Base-by-base conservation (phyloP, 345 rosid genomes). In the Isatis tinctoria region DNA sequence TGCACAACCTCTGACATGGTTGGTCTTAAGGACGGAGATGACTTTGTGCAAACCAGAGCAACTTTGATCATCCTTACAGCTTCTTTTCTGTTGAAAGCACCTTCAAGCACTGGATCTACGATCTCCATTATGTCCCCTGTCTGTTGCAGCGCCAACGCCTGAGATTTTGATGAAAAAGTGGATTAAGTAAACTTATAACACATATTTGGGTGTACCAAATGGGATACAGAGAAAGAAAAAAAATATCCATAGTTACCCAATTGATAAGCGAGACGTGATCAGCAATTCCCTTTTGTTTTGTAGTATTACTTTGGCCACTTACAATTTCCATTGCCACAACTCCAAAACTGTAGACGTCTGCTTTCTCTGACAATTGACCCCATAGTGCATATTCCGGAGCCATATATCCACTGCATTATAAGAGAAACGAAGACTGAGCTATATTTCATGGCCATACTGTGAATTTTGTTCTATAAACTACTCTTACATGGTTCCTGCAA, bases 401-500 rank as follows among this genome's bases (percentile, higher is more conserved):
- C 75, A 78, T 81, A 35, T 81, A 81, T 28, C 83, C 81, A 1
- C 82, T 80, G 76, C 80, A 60, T 11, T 8, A 9, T 22, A 36
- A 40, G 13, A 53, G 1, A 56, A 68, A 33, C 8, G 1, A 67
- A 30, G 16, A 45, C 4, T 63, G 28, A 63, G 37, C 0, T 43
- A 48, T 6, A 17, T 36, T 40, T 22, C 3, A 10, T 22, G 28
- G 14, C 2, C 56, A 48, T 2, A 6, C 5, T 17, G 10, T 20
- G 13, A n/a, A n/a, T n/a, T n/a, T n/a, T 5, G 5, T 48, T 37
- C 12, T n/a, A n/a, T n/a, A n/a, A 0, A 17, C 1, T 8, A 40
- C 7, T 1, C 86, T 67, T 60, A 88, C 94, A 89, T 74, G 54
- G 94, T 89, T 69, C 92, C 92, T 1, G 87, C 95, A 62, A 89